phyloP scores from a whole-genome alignment of 352 stramenopile genomes.

The Phytopythium ostracodes region DNA sequence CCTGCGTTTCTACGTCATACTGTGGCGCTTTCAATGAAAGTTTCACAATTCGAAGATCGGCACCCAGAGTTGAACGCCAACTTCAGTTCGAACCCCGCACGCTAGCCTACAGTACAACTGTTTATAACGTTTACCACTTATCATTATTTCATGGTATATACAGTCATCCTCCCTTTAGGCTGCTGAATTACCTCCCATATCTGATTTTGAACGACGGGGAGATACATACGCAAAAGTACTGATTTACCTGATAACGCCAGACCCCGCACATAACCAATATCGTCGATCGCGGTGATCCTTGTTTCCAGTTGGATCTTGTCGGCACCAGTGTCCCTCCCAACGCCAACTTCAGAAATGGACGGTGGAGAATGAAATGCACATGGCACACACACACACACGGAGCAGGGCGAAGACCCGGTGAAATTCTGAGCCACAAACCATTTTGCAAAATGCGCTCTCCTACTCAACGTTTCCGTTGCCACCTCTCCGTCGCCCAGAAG shows the following conservation, averaged over 20 bases:
- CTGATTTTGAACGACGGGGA: neutral
- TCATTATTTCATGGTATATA: neutral
- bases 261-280: neutral
- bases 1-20: no score
- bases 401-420: neutral
- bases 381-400: neutral
- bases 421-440: neutral
- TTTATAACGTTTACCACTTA: no score
- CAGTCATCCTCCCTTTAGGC: neutral
- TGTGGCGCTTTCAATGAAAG: no score
- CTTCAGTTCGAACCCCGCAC: no score
- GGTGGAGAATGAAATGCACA: neutral
- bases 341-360: neutral
- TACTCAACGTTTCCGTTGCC: neutral
- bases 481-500: neutral
- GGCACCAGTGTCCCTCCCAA: neutral
- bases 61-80: no score
- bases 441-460: neutral
- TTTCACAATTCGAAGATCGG: no score
- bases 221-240: neutral
- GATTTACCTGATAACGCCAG: neutral
- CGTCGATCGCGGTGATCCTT: neutral
- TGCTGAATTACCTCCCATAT: neutral
- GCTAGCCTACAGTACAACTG: no score
- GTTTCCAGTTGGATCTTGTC: neutral